phyloP scores from a whole-genome alignment of 2,329 filamentous ascomycete species.

The Calonectria leucothoes region DNA sequence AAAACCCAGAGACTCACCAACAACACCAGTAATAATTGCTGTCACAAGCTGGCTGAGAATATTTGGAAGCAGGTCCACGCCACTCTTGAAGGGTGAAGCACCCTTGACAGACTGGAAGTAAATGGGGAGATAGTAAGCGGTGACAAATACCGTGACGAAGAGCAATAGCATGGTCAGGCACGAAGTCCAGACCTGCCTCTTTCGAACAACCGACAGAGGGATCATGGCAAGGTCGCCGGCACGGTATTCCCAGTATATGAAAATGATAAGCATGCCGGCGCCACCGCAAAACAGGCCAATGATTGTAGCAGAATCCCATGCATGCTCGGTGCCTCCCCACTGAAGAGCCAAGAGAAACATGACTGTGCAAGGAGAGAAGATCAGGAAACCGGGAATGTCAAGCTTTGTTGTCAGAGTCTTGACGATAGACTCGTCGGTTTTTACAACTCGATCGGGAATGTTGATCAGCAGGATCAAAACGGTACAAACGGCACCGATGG shows the following conservation, averaged over 20 bases:
- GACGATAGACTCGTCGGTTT: constrained; percentile 20
- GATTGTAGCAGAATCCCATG: constrained; percentile 58
- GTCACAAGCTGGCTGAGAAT: constrained; percentile 40
- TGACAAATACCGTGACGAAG: constrained; percentile 56
- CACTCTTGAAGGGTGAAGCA: constrained; percentile 41
- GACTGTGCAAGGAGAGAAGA: constrained; percentile 59
- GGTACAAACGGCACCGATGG: constrained; percentile 52
- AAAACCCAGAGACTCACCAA: constrained; percentile 25
- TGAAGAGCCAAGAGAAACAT: constrained; percentile 64
- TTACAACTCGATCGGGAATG: constrained; percentile 48
- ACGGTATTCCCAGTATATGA: constrained; percentile 57
- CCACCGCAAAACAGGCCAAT: constrained; percentile 60
- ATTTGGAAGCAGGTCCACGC: constrained; percentile 44
- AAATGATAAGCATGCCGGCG: constrained; percentile 52
- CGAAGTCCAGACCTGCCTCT: constrained; percentile 56
- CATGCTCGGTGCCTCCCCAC: constrained; percentile 59
- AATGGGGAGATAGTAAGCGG: constrained; percentile 61
- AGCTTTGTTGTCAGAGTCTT: constrained; percentile 46
- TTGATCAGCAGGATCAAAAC: constrained; percentile 46
- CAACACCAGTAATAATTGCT: constrained; percentile 36
- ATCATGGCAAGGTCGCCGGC: constrained; percentile 63
- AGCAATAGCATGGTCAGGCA: constrained; percentile 56
- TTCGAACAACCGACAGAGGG: constrained; percentile 55
- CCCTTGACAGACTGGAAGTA: constrained; percentile 63
- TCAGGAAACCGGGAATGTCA: constrained; percentile 56